Percentiles rank a stretch among this genome's conserved stretches.
Evolutionary conservation across 2,329 filamentous ascomycete genomes (phyloP).

Genomic region (Alternaria ethzedia): DNA sequence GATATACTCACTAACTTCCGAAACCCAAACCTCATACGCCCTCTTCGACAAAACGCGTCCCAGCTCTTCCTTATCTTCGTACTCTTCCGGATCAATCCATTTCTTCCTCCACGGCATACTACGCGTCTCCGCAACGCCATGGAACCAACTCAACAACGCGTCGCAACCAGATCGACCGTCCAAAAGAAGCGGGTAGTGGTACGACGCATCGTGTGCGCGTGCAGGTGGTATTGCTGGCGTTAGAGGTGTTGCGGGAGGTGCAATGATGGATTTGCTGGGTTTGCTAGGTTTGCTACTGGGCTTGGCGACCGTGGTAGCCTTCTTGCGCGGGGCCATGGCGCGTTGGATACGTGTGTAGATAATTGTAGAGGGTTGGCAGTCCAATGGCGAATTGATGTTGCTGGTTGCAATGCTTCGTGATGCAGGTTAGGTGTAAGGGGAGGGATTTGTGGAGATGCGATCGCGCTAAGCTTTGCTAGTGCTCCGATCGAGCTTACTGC

Average conservation of each 20-base stretch:
- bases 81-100: constrained; percentile 59
- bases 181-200: constrained; percentile 42
- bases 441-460: constrained; percentile 1
- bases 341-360: neutral
- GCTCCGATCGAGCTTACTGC: constrained; percentile 1
- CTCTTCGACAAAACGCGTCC: constrained; percentile 56
- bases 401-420: neutral
- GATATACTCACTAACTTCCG: constrained; percentile 60
- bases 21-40: constrained; percentile 71
- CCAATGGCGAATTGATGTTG: neutral
- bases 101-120: constrained; percentile 58
- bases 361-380: neutral
- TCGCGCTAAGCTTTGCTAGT: constrained; percentile 10
- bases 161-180: constrained; percentile 16
- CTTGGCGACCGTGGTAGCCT: constrained; percentile 8
- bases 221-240: constrained; percentile 31
- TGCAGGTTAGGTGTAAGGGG: neutral
- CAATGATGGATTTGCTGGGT: constrained; percentile 9
- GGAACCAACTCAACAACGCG: constrained; percentile 42
- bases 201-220: constrained; percentile 32
- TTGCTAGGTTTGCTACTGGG: constrained; percentile 4
- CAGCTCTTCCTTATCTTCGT: constrained; percentile 38
- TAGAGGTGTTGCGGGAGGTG: constrained; percentile 16
- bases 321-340: constrained; percentile 23
- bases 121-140: constrained; percentile 35